Evolutionary conservation across 2,329 filamentous ascomycete genomes (phyloP), one percentile per base, ranked within the genome.

Genomic region (Fusarium nygamai): DNA sequence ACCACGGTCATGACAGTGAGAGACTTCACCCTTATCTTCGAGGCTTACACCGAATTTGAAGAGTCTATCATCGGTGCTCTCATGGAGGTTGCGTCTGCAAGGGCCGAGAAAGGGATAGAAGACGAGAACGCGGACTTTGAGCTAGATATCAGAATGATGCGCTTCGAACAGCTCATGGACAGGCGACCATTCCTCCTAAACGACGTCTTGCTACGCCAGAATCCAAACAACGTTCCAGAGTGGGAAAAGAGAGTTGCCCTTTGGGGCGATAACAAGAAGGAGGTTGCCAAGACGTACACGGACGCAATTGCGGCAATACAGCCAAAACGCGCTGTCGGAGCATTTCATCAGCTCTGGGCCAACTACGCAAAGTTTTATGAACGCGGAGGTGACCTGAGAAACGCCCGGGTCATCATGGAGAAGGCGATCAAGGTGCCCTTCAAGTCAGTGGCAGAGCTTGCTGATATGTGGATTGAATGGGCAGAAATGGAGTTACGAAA

Each of bases 381-480:
- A 82, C 89, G 90, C 38, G 94, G 93, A 6, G 93, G 93, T 10
- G 95, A 98, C 81, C 80, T 98, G 44, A 88, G 91, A 61, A 98
- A 92, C 74, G 95, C 96, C 43, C 90, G 96, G 38, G 88, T 97
- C 70, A 98, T 99, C 79, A 93, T 98, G 90, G 96, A 98, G 82
- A 99, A 98, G 84, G 96, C 96, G 20, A 94, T 98, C 80, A 98
- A 98, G 81, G 96, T 99, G 3, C 95, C 96, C 0, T 99, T 97
- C 87, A 98, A 98, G 80, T 97, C 95, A 2, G 96, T 99, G n/a
- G 92, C 93, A 36, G 96, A 99, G 83, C 88, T 99, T 66, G 96
- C 96, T 27, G 96, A 99, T 79, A 97, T 96, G 89, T 99, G 96
- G 96, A 97, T 97, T 73, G 95, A 98, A 84, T 99, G 96, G 96